Evolutionary conservation across 257 asterid genomes (phyloP), one percentile per base, ranked within the genome.

Genomic region (Petrea volubilis): DNA sequence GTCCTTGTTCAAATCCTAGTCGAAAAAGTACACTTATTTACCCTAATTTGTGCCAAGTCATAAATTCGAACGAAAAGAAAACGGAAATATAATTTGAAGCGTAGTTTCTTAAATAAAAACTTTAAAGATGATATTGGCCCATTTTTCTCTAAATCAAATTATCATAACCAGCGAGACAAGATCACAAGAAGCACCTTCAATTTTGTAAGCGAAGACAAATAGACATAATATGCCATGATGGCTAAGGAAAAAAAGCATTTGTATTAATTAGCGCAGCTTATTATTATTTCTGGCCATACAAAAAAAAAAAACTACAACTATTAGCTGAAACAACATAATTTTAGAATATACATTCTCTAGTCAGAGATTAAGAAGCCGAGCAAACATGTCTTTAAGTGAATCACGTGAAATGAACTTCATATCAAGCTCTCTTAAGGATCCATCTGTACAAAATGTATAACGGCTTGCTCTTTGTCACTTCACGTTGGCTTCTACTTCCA

Each of bases 321-420:
- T 40, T 38, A 24, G 33, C 73, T 64, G 47, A 73, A 77, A 69
- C 76, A 72, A 18, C 59, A 63, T 36, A 56, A 31, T 15, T 31
- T 64, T 24, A 74, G 51, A 69, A 70, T 70, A 71, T 74, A 74
- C 70, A 67, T 72, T 63, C 72, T 70, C 50, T 63, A 61, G 38
- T 62, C 60, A 55, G 71, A 36, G 66, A 64, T 36, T 51, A 64
- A 59, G 69, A 41, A 27, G 49, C 50, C 69, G 40, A 58, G 64
- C 29, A 67, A 60, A 63, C 68, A 47, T 34, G 71, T 47, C 38
- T 46, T 49, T 53, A 17, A 27, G 28, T 59, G 70, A 61, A 58
- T 51, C 62, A 43, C 53, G 33, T 64, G 61, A 65, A 67, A 64
- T 18, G 70, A 70, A 58, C 51, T 23, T 40, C 71, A 24, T 21